Evolutionary conservation across 108 stramenopile genomes (phyloP), one percentile per base, ranked within the genome.

Genomic region (Conticribra weissflogii): DNA sequence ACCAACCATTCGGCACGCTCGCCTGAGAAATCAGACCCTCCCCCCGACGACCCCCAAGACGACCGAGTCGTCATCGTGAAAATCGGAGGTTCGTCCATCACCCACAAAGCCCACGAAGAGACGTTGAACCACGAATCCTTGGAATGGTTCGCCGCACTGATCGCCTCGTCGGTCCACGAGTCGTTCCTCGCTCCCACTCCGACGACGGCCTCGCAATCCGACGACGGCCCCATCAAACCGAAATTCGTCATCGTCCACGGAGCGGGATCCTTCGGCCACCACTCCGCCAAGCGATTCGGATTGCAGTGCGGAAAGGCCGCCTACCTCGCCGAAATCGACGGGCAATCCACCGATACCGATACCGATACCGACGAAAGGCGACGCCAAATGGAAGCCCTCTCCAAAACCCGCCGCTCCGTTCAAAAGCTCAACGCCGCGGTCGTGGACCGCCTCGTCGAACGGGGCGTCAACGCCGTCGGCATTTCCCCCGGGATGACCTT

Each of bases 261-360:
- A 9, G 92, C 92, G 27, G 92, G 92, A 18, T 90, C 88, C 14
- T 93, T 90, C 79, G 92, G 92, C 8, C 92, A 93, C 70, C 76
- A 78, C 62, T 75, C 81, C 25, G 92, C 92, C 3, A 90, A 87
- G 32, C 73, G 86, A 32, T 86, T 86, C 59, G 84, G 84, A 3
- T 55, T 93, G 34, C 47, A 57, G 56, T 88, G 90, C 18, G 76
- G 83, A 15, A 70, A 70, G 22, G 61, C 68, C 8, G 67, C 62
- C 31, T 74, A 79, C 9, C 56, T 81, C 23, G 59, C 73, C 23
- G 65, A 66, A 31, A 31, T 21, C 1, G 59, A 23, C 45, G 14
- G 3, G 32, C 59, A 33, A 56, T 16, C 7, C 45, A 36, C 16
- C 8, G 23, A 22, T 24, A 24, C 1, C 19, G 69, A 41, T 63